Evolutionary conservation across 1,284 basidiomycete species (phyloP).

Genomic region (Moesziomyces globuligerus): DNA sequence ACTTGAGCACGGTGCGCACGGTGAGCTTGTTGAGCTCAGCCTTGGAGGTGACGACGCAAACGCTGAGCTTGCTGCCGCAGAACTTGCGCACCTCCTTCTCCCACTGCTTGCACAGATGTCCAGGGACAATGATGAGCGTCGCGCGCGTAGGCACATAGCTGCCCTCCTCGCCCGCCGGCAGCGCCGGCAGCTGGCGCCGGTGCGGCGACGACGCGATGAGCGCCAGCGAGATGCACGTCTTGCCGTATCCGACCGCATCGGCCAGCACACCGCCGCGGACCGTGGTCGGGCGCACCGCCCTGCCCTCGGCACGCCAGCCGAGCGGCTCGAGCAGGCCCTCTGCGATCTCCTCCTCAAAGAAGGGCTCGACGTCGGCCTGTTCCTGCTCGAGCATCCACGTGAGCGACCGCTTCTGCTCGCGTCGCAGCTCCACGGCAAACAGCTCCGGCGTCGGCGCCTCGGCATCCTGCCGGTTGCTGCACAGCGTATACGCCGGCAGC

Average conservation of each 20-base stretch:
- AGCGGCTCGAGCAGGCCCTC: slow-evolving; percentile 85
- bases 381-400: slow-evolving; percentile 93
- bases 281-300: slow-evolving; percentile 79
- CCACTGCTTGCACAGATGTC: slow-evolving; percentile 91
- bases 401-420: slow-evolving; percentile 87
- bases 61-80: slow-evolving; percentile 74
- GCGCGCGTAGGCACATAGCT: slow-evolving; percentile 81
- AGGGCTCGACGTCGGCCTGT: slow-evolving; percentile 70
- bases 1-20: slow-evolving; percentile 80
- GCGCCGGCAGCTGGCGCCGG: slow-evolving; percentile 21
- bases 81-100: slow-evolving; percentile 86
- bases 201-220: slow-evolving; percentile 68
- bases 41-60: slow-evolving; percentile 78
- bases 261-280: slow-evolving; percentile 91
- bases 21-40: slow-evolving; percentile 78
- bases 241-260: slow-evolving; percentile 95
- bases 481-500: slow-evolving; percentile 74
- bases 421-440: slow-evolving; percentile 76
- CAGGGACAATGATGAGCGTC: slow-evolving; percentile 86
- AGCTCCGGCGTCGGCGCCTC: slow-evolving; percentile 80
- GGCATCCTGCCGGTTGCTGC: slow-evolving; percentile 81
- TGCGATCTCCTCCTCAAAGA: slow-evolving; percentile 91
- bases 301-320: slow-evolving; percentile 91
- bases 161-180: slow-evolving; percentile 75
- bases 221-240: slow-evolving; percentile 92